Base-by-base conservation (phyloP, 2,329 filamentous ascomycete genomes). In the Alternaria sp. region DNA sequence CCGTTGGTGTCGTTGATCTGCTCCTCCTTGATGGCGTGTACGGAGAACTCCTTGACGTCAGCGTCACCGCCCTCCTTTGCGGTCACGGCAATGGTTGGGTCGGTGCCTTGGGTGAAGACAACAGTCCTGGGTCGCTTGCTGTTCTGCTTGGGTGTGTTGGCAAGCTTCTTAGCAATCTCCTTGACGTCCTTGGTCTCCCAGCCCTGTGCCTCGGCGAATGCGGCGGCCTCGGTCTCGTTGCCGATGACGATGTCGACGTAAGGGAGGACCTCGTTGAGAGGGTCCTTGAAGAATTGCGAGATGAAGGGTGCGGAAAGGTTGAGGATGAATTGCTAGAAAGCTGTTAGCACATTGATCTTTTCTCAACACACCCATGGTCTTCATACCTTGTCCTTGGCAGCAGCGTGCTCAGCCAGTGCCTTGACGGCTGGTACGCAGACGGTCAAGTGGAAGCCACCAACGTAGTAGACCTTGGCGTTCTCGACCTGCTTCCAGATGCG, bases 181-280 rank as follows among this genome's bases (percentile, higher is more conserved):
- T 90, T 88, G 78, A 97, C 88, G 81, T 95, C 91, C 74, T 90
- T 91, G 72, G 88, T 91, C 44, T 80, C 85, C 74, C 96, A 87
- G 71, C 85, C 85, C 82, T 97, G 94, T 63, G 90, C 90, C 81
- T 94, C 90, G 70, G 94, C 92, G 83, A 95, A 99, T 61, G 94
- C 87, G 72, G 90, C 88, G 53, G 94, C 95, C 85, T 99, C 96
- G 70, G 92, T 92, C 89, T 99, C 96, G 84, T 99, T 99, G 78
- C 94, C 95, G 80, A 99, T 92, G 66, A 98, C 86, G 83, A 95
- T 96, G 84, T 98, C 94, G 87, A 94, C 96, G 88, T 97, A 97
- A 28, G 92, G 92, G 57, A 93, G 86, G 58, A 92, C 91, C 75
- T 89, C 90, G 82, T 97, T 93, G 51, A 99, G 88, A 70, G 89